phyloP scores from a whole-genome alignment of 2,329 filamentous ascomycete species.

The Colletotrichum sp. region DNA sequence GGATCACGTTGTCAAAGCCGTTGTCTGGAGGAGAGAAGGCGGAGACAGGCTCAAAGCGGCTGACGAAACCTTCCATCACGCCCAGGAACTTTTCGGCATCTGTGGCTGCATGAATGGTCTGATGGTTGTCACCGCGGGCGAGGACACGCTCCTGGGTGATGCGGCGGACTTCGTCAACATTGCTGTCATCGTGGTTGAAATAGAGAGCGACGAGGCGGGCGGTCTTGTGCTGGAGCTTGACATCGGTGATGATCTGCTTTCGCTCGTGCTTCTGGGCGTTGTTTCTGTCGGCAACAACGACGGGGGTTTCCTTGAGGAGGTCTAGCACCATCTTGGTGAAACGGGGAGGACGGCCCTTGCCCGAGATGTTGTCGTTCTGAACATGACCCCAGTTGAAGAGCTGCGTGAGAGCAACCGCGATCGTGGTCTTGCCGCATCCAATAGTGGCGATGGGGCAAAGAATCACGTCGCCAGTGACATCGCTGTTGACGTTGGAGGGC shows the following conservation, averaged over 20 bases:
- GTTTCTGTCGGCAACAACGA: constrained; percentile 91
- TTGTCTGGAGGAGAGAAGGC: constrained; percentile 73
- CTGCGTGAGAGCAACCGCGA: constrained; percentile 80
- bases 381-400: constrained; percentile 92
- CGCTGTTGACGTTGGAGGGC: constrained; percentile 46
- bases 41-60: constrained; percentile 82
- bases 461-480: constrained; percentile 72
- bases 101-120: constrained; percentile 90
- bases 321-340: constrained; percentile 77
- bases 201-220: constrained; percentile 85
- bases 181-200: constrained; percentile 82
- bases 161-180: constrained; percentile 74
- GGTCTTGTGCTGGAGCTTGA: constrained; percentile 65
- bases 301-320: constrained; percentile 67
- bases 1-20: constrained; percentile 82
- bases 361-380: constrained; percentile 95
- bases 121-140: constrained; percentile 91
- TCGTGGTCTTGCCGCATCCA: constrained; percentile 95
- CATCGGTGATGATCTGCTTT: constrained; percentile 83
- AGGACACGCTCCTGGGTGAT: constrained; percentile 82
- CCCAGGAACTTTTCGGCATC: constrained; percentile 75
- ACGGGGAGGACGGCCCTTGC: constrained; percentile 75
- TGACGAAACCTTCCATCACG: constrained; percentile 95
- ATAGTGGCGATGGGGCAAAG: constrained; percentile 93
- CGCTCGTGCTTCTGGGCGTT: constrained; percentile 91